A percentile compares a stretch with the other conserved stretches of the same genome.
phyloP scores from a whole-genome alignment of 106 monocot species.

The Allium sativum region DNA sequence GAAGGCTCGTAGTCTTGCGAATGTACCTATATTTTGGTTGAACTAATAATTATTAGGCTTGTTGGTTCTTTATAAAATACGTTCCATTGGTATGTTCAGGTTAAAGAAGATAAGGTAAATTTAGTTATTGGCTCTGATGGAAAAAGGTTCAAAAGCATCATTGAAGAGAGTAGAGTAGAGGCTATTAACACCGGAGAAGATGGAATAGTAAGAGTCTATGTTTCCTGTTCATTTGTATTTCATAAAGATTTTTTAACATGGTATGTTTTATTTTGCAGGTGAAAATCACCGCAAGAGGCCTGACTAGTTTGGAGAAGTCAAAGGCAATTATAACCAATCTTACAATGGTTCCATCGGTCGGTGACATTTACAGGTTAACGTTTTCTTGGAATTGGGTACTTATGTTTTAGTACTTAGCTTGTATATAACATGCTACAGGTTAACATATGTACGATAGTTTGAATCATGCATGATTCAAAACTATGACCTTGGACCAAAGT shows the following conservation, averaged over 20 bases:
- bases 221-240: background rate
- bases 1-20: conserved; percentile 48
- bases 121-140: conserved; percentile 88
- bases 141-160: conserved; percentile 92
- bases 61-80: background rate
- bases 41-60: background rate
- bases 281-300: conserved; percentile 84
- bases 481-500: no score
- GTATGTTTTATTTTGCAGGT: conserved; percentile 38
- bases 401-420: no score
- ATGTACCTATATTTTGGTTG: background rate
- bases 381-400: background rate
- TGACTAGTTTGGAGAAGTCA: conserved; percentile 78
- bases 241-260: background rate
- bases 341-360: conserved; percentile 88
- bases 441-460: no score
- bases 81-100: conserved; percentile 25
- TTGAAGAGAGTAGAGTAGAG: conserved; percentile 92
- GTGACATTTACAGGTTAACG: conserved; percentile 82
- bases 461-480: no score
- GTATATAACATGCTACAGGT: no score
- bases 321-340: conserved; percentile 80
- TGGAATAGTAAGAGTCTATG: conserved; percentile 50
- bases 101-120: conserved; percentile 78
- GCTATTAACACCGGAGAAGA: conserved; percentile 76